Evolutionary conservation across 78 protist species (phyloP).

Genomic region (Pigoraptor vietnamica): DNA sequence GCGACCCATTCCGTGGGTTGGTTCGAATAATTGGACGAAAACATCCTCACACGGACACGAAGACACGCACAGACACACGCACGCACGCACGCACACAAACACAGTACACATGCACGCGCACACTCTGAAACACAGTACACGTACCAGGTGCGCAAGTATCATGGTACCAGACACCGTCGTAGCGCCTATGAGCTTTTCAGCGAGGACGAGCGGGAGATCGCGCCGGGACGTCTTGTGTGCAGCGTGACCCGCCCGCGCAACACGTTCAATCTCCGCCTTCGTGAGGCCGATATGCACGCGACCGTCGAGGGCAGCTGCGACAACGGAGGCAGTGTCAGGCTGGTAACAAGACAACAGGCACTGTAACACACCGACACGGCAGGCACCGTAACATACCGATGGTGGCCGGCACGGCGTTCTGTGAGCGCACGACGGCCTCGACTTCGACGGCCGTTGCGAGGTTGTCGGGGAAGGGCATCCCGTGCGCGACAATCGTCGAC

Average conservation of each 20-base stretch:
- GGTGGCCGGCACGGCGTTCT: constrained; percentile 90
- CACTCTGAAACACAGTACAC: too few species aligned
- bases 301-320: constrained; percentile 53
- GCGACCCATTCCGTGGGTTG: too few species aligned
- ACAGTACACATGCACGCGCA: too few species aligned
- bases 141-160: constrained; percentile 40
- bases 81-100: too few species aligned
- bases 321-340: too few species aligned
- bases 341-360: background rate
- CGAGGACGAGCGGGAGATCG: constrained; percentile 75
- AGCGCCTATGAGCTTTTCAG: constrained; percentile 59
- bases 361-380: too few species aligned
- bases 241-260: constrained; percentile 47
- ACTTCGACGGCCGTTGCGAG: constrained; percentile 69
- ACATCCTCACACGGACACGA: too few species aligned
- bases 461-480: constrained; percentile 86
- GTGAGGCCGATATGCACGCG: constrained; percentile 44
- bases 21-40: too few species aligned
- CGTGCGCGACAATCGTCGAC: constrained; percentile 93
- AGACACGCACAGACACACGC: too few species aligned
- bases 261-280: constrained; percentile 15
- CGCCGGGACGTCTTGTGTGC: constrained; percentile 73
- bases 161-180: constrained; percentile 96
- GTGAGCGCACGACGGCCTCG: constrained; percentile 62
- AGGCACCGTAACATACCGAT: too few species aligned